These are phyloP conservation scores for Debaryomyces sp. DNA, from an alignment of 1,139 yeast species.

Conservation along the genomic window DNA sequence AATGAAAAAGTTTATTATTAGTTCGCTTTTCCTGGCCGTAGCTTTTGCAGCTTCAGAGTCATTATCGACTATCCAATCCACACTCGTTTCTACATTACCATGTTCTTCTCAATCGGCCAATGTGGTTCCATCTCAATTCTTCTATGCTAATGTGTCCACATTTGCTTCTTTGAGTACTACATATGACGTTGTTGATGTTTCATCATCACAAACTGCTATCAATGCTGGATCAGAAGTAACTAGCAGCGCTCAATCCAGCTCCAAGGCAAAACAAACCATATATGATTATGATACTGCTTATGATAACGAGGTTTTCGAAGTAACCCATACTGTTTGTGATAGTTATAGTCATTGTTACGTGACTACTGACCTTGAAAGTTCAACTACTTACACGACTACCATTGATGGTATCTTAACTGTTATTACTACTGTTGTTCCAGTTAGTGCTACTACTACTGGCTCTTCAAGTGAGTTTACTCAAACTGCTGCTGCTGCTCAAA, in stretches of 20 bases:
- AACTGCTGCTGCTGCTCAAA: conserved; percentile 8
- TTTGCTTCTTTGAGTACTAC: conserved; percentile 11
- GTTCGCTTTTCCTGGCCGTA: conserved; percentile 18
- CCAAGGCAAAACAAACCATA: conserved; percentile 23
- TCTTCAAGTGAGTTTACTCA: conserved; percentile 5
- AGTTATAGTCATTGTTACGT: conserved; percentile 31
- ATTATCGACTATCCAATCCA: conserved; percentile 30
- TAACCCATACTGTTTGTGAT: conserved; percentile 41
- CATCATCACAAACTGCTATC: conserved; percentile 8
- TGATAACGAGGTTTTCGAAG: conserved; percentile 23
- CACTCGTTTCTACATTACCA: conserved; percentile 27
- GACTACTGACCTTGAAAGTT: conserved; percentile 38
- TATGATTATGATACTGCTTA: conserved; percentile 35
- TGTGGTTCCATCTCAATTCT: conserved; percentile 31
- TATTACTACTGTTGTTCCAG: conserved; percentile 25
- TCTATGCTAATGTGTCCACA: conserved; percentile 23
- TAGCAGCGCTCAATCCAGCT: conserved; percentile 7
- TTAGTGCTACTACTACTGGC: conserved; percentile 9
- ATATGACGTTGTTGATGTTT: conserved; percentile 12
- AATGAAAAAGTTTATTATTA: conserved; percentile 16
- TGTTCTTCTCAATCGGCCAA: conserved; percentile 19
- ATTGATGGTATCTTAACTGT: conserved; percentile 47
- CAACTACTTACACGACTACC: conserved; percentile 43
- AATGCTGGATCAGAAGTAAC: conserved; percentile 8
- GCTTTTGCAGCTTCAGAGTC: conserved; percentile 28